Conservation (phyloP, 768 basidiomycete species). For the Auricularia sp. region DNA sequence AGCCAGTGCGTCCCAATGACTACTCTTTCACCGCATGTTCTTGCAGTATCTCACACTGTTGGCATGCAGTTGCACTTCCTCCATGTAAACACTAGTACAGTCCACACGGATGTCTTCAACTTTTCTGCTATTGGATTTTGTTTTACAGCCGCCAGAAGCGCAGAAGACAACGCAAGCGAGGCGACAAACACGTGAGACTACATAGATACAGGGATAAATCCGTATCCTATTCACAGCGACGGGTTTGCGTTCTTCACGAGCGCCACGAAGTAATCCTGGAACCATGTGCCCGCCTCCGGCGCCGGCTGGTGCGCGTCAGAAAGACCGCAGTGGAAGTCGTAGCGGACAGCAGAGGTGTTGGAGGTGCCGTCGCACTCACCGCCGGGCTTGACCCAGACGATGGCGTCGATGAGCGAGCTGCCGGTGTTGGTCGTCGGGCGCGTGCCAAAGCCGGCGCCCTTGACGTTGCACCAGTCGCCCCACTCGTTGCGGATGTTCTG, state of each 20-base stretch:
- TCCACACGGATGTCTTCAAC: too few species aligned
- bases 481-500: slow-evolving; percentile 51
- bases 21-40: too few species aligned
- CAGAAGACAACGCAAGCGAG: too few species aligned
- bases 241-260: slow-evolving; percentile 47
- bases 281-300: slow-evolving; percentile 58
- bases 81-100: too few species aligned
- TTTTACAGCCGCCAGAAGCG: too few species aligned
- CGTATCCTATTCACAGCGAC: slow-evolving; percentile 20
- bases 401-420: slow-evolving; percentile 44
- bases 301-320: slow-evolving; percentile 47
- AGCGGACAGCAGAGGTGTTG: slow-evolving; percentile 45
- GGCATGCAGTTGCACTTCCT: too few species aligned
- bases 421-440: slow-evolving; percentile 50
- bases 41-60: too few species aligned
- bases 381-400: slow-evolving; percentile 62
- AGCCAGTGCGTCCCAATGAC: too few species aligned
- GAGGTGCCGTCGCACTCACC: slow-evolving; percentile 57
- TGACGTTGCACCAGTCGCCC: slow-evolving; percentile 66
- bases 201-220: too few species aligned
- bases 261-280: slow-evolving; percentile 55
- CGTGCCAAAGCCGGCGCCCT: slow-evolving; percentile 51
- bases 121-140: too few species aligned
- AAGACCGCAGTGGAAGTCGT: slow-evolving; percentile 26
- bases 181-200: too few species aligned